Evolutionary conservation across 768 basidiomycete species (phyloP).

Genomic region (Auricularia cornea): DNA sequence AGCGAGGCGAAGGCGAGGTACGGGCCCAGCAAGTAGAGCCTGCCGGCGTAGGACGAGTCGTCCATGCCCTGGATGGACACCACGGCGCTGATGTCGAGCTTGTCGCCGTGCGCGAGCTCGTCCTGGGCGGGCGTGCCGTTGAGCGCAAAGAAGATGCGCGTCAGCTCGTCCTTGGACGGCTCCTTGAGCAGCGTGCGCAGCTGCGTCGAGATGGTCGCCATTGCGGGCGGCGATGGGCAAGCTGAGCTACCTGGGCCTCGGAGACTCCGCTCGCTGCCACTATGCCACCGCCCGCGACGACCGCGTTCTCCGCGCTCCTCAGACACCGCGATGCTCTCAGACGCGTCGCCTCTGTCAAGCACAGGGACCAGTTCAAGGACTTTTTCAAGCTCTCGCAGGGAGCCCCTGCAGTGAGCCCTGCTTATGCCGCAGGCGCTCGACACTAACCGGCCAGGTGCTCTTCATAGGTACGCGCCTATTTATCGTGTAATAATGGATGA

Average conservation of each 20-base stretch:
- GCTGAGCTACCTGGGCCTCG: not conserved
- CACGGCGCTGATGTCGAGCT: slow-evolving; percentile 85
- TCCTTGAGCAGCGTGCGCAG: slow-evolving; percentile 81
- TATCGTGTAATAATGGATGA: slow-evolving; percentile 4
- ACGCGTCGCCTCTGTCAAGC: not conserved
- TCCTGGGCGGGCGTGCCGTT: slow-evolving; percentile 20
- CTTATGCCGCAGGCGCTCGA: not conserved
- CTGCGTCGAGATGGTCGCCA: slow-evolving; percentile 81
- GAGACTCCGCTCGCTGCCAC: not conserved
- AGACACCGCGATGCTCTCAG: not conserved
- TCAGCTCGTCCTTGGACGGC: slow-evolving; percentile 79
- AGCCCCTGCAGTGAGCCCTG: not conserved
- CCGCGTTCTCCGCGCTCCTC: not conserved
- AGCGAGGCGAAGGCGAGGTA: slow-evolving; percentile 86
- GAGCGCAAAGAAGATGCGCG: slow-evolving; percentile 80
- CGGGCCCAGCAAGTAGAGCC: slow-evolving; percentile 79
- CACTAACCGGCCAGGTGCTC: not conserved
- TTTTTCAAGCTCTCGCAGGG: not conserved
- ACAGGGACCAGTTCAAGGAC: not conserved
- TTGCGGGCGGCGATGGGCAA: slow-evolving; percentile 16
- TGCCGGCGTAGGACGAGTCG: slow-evolving; percentile 82
- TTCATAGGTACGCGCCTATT: not conserved
- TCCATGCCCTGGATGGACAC: slow-evolving; percentile 63
- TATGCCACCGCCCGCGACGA: not conserved
- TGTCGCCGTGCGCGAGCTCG: slow-evolving; percentile 35